Percentiles rank a stretch among this genome's conserved stretches.
These are phyloP conservation scores for Tillandsia fasciculata DNA, from an alignment of 176 grass and related monocot species.

Conservation along the genomic window DNA sequence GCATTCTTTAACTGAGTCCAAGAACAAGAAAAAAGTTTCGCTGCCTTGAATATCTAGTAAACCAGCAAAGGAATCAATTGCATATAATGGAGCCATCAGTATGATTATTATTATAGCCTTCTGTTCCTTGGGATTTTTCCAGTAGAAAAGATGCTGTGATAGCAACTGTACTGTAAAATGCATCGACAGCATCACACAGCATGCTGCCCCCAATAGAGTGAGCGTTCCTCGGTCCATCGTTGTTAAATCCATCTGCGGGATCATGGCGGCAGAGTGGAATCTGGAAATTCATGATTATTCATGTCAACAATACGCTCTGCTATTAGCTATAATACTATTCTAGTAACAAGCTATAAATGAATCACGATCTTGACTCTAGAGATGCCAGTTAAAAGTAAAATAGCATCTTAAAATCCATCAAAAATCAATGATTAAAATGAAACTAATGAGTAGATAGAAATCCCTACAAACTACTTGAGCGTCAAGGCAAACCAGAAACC, in stretches of 20 bases:
- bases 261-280: slow-evolving; percentile 6
- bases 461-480: no score
- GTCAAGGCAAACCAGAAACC: no score
- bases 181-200: slow-evolving; percentile 80
- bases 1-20: slow-evolving; percentile 96
- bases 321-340: not conserved
- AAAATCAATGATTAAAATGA: no score
- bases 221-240: slow-evolving; percentile 78
- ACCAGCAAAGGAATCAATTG: slow-evolving; percentile 80
- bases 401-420: not conserved
- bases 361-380: not conserved
- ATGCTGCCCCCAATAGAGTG: slow-evolving; percentile 76
- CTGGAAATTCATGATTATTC: not conserved
- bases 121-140: slow-evolving; percentile 98
- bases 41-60: slow-evolving; percentile 91
- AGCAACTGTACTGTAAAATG: slow-evolving; percentile 94
- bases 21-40: slow-evolving; percentile 77
- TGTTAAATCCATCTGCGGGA: slow-evolving; percentile 61
- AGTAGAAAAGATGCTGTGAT: slow-evolving; percentile 96
- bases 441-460: no score
- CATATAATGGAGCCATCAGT: slow-evolving; percentile 92
- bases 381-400: not conserved
- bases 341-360: not conserved
- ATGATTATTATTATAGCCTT: slow-evolving; percentile 92
- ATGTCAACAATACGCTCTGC: not conserved